Conservation (phyloP, 192 early-diverging fungal species). For the Coemansia sp. region DNA sequence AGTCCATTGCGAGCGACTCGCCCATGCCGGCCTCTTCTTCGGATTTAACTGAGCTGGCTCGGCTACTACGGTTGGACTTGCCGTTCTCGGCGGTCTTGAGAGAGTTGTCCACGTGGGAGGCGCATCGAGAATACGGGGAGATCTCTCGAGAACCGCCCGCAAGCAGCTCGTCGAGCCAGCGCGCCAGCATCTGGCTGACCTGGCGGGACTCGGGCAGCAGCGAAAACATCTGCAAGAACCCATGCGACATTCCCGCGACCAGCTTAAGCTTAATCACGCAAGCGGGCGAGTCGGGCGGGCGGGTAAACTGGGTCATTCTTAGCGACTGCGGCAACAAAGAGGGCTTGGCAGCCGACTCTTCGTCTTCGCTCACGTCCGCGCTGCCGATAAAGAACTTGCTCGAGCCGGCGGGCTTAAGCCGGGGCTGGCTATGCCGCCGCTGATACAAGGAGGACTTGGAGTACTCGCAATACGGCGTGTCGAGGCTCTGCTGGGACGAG, state of each 20-base stretch:
- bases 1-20: no score
- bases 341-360: constrained; percentile 7
- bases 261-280: constrained; percentile 45
- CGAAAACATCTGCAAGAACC: constrained; percentile 54
- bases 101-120: constrained; percentile 11
- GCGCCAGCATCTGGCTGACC: constrained; percentile 28
- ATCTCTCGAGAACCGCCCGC: constrained; percentile 13
- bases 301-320: constrained; percentile 33
- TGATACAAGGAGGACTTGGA: constrained; percentile 18
- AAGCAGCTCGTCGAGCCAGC: constrained; percentile 43
- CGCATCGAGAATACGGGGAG: constrained; percentile 23
- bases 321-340: constrained; percentile 2
- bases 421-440: constrained; percentile 32
- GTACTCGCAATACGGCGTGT: constrained; percentile 17
- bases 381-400: constrained; percentile 44
- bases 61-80: no score
- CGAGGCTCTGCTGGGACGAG: neutral
- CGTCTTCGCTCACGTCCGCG: constrained; percentile 46
- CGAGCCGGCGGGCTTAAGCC: neutral
- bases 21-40: no score
- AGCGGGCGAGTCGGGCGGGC: neutral
- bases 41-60: no score
- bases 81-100: no score
- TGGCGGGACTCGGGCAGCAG: constrained; percentile 41
- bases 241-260: constrained; percentile 50